Percentiles rank a stretch among this genome's conserved stretches.
Evolutionary conservation across 345 rosid species (phyloP).

Genomic region (Nephelium lappaceum): DNA sequence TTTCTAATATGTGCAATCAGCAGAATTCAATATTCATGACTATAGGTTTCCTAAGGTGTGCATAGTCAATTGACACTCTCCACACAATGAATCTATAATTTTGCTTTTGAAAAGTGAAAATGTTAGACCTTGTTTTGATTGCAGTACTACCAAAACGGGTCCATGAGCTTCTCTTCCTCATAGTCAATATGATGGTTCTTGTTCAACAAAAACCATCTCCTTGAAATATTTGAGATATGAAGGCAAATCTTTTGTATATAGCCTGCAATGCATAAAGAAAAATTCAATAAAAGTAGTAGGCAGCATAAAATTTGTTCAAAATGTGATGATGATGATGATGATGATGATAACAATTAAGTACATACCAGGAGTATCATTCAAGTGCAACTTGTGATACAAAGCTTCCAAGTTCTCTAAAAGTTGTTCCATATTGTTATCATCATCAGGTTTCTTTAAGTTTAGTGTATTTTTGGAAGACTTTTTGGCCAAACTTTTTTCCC

Average conservation of each 20-base stretch:
- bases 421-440: slow-evolving; percentile 33
- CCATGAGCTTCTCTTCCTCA: slow-evolving; percentile 42
- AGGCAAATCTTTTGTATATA: slow-evolving; percentile 49
- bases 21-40: neutral
- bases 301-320: no score
- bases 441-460: slow-evolving; percentile 25
- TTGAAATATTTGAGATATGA: slow-evolving; percentile 55
- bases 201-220: slow-evolving; percentile 61
- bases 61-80: neutral
- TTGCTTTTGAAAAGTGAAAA: neutral
- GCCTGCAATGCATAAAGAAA: slow-evolving; percentile 28
- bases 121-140: neutral
- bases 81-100: neutral
- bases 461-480: slow-evolving; percentile 21
- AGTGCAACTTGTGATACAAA: no score
- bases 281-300: neutral
- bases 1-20: neutral
- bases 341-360: no score
- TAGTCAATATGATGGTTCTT: slow-evolving; percentile 38
- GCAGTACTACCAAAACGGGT: slow-evolving; percentile 47
- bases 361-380: no score
- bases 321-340: no score
- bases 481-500: slow-evolving; percentile 58
- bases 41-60: neutral
- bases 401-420: slow-evolving; percentile 14